A percentile compares a stretch with the other conserved stretches of the same genome.
These are phyloP conservation scores for Dothideomycetes sp. DNA, from an alignment of 2,329 filamentous ascomycete genomes.

Conservation along the genomic window DNA sequence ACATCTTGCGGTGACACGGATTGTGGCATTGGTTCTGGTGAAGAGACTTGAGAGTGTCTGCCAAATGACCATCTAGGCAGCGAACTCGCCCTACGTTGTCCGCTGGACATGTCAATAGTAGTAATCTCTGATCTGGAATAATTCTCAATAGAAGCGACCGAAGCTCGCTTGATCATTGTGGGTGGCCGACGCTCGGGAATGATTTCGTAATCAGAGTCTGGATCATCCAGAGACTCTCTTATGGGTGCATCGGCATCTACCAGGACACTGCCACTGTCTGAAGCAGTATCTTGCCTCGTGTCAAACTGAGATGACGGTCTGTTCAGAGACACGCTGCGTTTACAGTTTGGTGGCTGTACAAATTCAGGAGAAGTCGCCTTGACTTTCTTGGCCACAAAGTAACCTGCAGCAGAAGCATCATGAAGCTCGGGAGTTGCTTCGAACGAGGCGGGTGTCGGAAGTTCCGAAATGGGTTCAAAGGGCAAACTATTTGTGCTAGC, in stretches of 20 bases:
- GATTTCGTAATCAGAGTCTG: too few species aligned
- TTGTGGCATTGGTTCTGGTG: background rate
- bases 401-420: slow-evolving; percentile 20
- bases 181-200: too few species aligned
- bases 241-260: too few species aligned
- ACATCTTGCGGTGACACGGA: background rate
- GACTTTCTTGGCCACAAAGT: slow-evolving; percentile 18
- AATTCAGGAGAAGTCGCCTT: slow-evolving; percentile 12
- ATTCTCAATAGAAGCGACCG: slow-evolving; percentile 10
- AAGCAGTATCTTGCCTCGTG: too few species aligned
- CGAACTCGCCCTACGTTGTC: too few species aligned
- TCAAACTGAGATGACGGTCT: too few species aligned
- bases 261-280: too few species aligned
- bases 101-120: slow-evolving; percentile 11
- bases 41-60: background rate
- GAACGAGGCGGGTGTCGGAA: slow-evolving; percentile 13
- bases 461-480: slow-evolving; percentile 10
- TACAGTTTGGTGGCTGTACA: too few species aligned
- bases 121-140: slow-evolving; percentile 12
- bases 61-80: too few species aligned
- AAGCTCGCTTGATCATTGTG: slow-evolving; percentile 13
- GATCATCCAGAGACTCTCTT: too few species aligned
- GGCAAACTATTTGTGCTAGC: slow-evolving; percentile 4
- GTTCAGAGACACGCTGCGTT: too few species aligned
- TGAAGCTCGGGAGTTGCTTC: slow-evolving; percentile 22